phyloP scores from a whole-genome alignment of 352 stramenopile species.

The Pythium coloratum region DNA sequence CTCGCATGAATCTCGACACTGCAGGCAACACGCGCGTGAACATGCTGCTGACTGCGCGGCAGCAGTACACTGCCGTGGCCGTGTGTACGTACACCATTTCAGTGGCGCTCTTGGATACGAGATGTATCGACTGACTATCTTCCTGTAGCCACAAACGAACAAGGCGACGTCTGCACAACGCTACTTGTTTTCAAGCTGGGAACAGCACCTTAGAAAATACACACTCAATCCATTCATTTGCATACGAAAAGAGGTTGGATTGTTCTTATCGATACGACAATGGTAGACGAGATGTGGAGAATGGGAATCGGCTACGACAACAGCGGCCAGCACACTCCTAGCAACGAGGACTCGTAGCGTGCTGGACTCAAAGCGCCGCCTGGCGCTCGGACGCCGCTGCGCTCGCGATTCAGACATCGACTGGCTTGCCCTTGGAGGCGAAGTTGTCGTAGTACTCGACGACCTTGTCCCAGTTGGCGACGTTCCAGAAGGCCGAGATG shows the following conservation, averaged over 20 bases:
- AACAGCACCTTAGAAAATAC: constrained; percentile 3
- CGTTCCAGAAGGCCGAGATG: constrained; percentile 98
- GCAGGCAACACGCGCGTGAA: constrained; percentile 37
- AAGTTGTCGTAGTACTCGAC: constrained; percentile 92
- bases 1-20: constrained; percentile 51
- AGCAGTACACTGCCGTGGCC: constrained; percentile 49
- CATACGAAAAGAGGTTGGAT: constrained; percentile 4
- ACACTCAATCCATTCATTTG: not conserved
- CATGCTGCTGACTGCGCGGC: constrained; percentile 41
- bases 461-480: constrained; percentile 95
- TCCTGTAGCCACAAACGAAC: constrained; percentile 32
- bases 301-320: not conserved
- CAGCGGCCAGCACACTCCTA: not conserved
- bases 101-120: no score
- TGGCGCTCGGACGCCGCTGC: constrained; percentile 16
- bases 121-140: not conserved
- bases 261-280: constrained; percentile 5
- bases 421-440: constrained; percentile 79
- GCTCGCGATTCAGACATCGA: constrained; percentile 71
- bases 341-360: constrained; percentile 25
- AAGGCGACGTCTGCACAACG: constrained; percentile 32
- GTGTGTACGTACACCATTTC: constrained; percentile 41
- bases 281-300: not conserved
- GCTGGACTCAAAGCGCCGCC: constrained; percentile 18
- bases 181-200: constrained; percentile 42